Percentiles rank a stretch among this genome's conserved stretches.
phyloP scores from a whole-genome alignment of 805 yeast species.

The Blastobotrys attinorum region DNA sequence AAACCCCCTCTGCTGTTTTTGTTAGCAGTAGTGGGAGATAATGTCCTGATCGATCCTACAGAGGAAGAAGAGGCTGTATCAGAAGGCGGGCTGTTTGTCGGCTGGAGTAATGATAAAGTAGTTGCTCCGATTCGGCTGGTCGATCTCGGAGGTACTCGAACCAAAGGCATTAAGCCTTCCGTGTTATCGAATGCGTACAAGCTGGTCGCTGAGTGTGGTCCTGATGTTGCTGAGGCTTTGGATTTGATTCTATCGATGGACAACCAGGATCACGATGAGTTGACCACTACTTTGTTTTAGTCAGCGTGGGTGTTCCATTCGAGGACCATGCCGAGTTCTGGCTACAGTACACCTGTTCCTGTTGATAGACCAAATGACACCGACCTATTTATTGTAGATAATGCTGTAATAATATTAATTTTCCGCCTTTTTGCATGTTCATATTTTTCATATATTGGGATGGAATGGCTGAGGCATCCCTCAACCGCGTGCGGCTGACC shows the following conservation, averaged over 20 bases:
- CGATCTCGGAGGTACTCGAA: constrained; percentile 41
- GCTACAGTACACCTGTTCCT: background rate
- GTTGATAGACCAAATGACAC: background rate
- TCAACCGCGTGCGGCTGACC: background rate
- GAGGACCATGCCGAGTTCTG: too few relatives aligned
- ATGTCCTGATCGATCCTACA: constrained; percentile 75
- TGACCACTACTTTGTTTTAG: background rate
- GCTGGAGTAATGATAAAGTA: constrained; percentile 61
- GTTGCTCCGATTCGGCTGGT: constrained; percentile 67
- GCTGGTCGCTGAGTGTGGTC: constrained; percentile 54
- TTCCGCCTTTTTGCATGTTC: too few relatives aligned
- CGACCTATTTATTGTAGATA: too few relatives aligned
- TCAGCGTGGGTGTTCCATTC: too few relatives aligned
- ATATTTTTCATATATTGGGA: too few relatives aligned
- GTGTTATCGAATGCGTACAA: constrained; percentile 45
- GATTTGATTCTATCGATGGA: constrained; percentile 11
- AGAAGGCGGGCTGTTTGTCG: constrained; percentile 71
- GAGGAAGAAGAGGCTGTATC: constrained; percentile 81
- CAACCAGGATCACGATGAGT: background rate
- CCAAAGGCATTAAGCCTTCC: constrained; percentile 16
- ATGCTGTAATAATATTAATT: background rate
- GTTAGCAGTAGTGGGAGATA: constrained; percentile 65
- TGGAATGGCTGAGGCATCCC: too few relatives aligned
- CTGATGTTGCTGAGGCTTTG: constrained; percentile 51
- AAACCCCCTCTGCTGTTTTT: constrained; percentile 74